phyloP scores from a whole-genome alignment of 306 rosid genomes.

The Castanospermum australe region DNA sequence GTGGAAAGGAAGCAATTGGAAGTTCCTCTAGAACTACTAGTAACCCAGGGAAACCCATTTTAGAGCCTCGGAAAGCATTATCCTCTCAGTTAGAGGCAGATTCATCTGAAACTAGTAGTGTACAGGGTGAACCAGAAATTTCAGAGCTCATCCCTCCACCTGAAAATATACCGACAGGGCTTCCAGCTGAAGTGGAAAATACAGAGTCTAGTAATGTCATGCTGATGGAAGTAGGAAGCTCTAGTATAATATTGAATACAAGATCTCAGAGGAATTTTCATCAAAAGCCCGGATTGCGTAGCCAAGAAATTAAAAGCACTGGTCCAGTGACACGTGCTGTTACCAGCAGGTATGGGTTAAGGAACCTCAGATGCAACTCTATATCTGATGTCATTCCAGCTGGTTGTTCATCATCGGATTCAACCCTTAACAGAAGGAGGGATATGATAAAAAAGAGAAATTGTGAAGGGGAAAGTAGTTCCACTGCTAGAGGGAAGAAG shows the following conservation, averaged over 20 bases:
- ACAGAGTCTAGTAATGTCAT: slow-evolving; percentile 33
- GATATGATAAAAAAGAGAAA: slow-evolving; percentile 43
- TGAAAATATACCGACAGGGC: slow-evolving; percentile 40
- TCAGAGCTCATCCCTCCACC: slow-evolving; percentile 41
- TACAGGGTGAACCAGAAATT: slow-evolving; percentile 57
- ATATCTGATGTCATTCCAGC: slow-evolving; percentile 54
- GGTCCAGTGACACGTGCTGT: slow-evolving; percentile 40
- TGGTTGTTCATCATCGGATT: slow-evolving; percentile 56
- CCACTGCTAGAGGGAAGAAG: slow-evolving; percentile 61
- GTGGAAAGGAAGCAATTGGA: slow-evolving; percentile 63
- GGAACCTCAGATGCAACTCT: slow-evolving; percentile 65
- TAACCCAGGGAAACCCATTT: slow-evolving; percentile 46
- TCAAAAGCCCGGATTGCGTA: slow-evolving; percentile 49
- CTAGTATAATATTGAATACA: slow-evolving; percentile 43
- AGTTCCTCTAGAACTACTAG: slow-evolving; percentile 58
- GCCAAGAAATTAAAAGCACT: slow-evolving; percentile 47
- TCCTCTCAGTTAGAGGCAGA: slow-evolving; percentile 55
- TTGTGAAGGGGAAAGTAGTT: slow-evolving; percentile 70
- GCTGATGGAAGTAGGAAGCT: slow-evolving; percentile 46
- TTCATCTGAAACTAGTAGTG: slow-evolving; percentile 72
- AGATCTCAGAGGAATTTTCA: slow-evolving; percentile 47
- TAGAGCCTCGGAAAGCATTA: slow-evolving; percentile 41
- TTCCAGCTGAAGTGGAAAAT: slow-evolving; percentile 32
- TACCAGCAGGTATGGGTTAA: slow-evolving; percentile 53
- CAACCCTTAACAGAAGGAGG: slow-evolving; percentile 41